Base-by-base conservation (phyloP, 495 filamentous ascomycete species). In the Chaetomidium leptoderma region DNA sequence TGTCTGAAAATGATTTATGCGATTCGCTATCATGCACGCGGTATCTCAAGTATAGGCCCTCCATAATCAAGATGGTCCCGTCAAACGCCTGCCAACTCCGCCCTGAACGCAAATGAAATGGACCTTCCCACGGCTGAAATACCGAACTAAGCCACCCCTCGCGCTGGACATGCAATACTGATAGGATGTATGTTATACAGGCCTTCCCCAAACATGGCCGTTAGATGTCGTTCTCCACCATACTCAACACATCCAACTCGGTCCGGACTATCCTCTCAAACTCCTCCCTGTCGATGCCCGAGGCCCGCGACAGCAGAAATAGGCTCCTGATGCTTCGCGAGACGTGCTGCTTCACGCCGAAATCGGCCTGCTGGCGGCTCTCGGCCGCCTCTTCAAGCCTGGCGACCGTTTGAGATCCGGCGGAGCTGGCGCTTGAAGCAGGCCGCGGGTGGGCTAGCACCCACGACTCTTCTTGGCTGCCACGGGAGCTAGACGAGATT, bases 271-370 rank as follows among this genome's bases (percentile, higher is more conserved):
- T 70, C 51, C 81, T 74, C 71, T 91, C 88, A 72, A 98, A 97
- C 61, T 96, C 92, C 26, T 80, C 79, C 47, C 89, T 78, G 46
- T 89, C 85, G 59, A 98, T 91, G 3, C 93, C 93, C 19, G 84
- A 84, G 16, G 83, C 80, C 64, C 84, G 83, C 42, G 91, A 90
- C 32, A 98, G 74, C 36, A 90, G 77, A 66, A 86, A 96, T 59
- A 98, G 70, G 70, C 89, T 93, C 77, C 95, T 92, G 58, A 98
- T 84, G 66, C 86, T 92, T 7, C 88, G 84, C 42, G 87, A 83
- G 26, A 98, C 86, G 71, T 97, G 93, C 70, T 95, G 90, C 70
- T 90, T 89, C 21, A 97, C 83, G 4, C 86, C 91, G 14, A 88
- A 76, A 66, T 96, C 91, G 53, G 78, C 86, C 49, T 83, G 80